A percentile compares a stretch with the other conserved stretches of the same genome.
phyloP scores from a whole-genome alignment of 176 grass and related monocot species.

The Aegilops umbellulata region DNA sequence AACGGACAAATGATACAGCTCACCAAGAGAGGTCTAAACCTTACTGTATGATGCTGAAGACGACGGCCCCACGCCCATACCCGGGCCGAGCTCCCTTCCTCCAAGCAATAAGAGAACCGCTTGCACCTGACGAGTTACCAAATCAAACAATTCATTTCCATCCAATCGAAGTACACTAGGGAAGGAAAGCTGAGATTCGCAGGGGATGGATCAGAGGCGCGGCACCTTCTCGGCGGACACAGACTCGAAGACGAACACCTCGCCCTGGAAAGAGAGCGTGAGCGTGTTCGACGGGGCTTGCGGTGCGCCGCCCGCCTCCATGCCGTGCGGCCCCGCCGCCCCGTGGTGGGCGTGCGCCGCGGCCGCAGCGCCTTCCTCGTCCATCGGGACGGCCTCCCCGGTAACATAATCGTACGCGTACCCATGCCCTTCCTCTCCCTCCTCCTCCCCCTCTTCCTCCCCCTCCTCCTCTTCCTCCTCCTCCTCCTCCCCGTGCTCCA shows the following conservation, averaged over 20 bases:
- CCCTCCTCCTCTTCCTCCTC: constrained; percentile 32
- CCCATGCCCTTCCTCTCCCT: constrained; percentile 19
- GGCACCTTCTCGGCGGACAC: constrained; percentile 92
- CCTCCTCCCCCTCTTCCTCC: constrained; percentile 23
- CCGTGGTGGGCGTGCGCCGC: constrained; percentile 44
- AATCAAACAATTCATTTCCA: neutral
- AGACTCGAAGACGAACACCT: constrained; percentile 92
- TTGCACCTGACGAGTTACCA: constrained; percentile 66
- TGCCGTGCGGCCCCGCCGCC: neutral
- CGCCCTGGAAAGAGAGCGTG: constrained; percentile 88
- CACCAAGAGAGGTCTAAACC: constrained; percentile 34
- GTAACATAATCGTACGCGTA: constrained; percentile 23
- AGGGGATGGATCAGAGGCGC: neutral
- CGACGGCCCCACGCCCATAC: constrained; percentile 37
- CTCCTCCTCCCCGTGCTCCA: constrained; percentile 23
- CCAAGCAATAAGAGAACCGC: constrained; percentile 88
- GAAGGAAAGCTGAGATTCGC: neutral
- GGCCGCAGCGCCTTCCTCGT: constrained; percentile 43
- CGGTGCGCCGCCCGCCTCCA: neutral
- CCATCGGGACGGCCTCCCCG: constrained; percentile 44
- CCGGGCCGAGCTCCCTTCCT: constrained; percentile 70
- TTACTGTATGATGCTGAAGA: constrained; percentile 67
- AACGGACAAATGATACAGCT: neutral
- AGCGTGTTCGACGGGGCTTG: constrained; percentile 57
- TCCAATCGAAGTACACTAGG: neutral